Conservation (phyloP, 2,329 filamentous ascomycete species). For the Ceratocystis colombiana region DNA sequence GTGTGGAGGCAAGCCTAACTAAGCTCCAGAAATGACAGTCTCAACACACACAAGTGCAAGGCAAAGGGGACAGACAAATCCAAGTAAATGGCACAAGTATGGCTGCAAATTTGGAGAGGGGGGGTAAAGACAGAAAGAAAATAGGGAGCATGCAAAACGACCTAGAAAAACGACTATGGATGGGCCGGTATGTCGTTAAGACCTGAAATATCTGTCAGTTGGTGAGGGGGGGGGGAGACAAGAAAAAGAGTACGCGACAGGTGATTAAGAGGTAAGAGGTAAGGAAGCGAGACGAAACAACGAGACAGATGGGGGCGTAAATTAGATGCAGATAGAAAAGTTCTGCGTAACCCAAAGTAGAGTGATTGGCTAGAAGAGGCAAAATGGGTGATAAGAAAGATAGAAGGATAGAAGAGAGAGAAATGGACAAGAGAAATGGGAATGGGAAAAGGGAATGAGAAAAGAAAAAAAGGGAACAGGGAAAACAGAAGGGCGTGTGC, state of each 20-base stretch:
- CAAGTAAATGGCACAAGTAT: neutral
- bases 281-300: neutral
- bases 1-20: neutral
- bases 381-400: constrained; percentile 1
- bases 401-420: neutral
- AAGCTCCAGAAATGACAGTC: neutral
- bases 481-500: neutral
- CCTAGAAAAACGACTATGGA: neutral
- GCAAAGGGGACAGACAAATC: neutral
- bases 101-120: constrained; percentile 1
- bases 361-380: neutral
- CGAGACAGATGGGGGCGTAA: constrained; percentile 4
- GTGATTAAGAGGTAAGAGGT: neutral
- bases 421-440: neutral
- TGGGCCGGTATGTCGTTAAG: neutral
- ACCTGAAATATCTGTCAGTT: neutral
- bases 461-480: neutral
- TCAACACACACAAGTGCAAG: neutral
- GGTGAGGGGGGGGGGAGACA: neutral
- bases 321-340: constrained; percentile 5
- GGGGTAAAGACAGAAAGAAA: neutral
- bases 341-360: constrained; percentile 2
- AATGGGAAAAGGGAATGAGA: neutral
- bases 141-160: neutral
- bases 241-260: constrained; percentile 9